phyloP scores from a whole-genome alignment of 2,329 filamentous ascomycete species.

The Verticillium isaacii region DNA sequence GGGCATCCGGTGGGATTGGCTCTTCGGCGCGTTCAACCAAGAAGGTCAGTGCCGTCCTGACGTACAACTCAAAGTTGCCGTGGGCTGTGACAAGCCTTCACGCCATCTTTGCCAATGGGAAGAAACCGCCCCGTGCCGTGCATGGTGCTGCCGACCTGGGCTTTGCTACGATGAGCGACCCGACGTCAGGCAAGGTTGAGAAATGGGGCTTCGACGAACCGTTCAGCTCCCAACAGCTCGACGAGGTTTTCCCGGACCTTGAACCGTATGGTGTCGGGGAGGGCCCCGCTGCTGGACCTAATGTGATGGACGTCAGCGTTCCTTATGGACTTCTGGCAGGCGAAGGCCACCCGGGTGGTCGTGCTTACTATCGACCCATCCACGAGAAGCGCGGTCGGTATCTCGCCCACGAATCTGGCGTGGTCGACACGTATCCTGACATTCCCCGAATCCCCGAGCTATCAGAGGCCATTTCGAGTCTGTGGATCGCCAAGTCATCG shows the following conservation, averaged over 20 bases:
- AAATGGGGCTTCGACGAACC: constrained; percentile 78
- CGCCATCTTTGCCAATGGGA: constrained; percentile 67
- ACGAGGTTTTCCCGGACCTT: constrained; percentile 70
- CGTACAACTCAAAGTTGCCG: constrained; percentile 79
- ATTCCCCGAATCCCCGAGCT: constrained; percentile 72
- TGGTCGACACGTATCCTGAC: constrained; percentile 61
- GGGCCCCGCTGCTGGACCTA: constrained; percentile 73
- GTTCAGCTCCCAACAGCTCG: constrained; percentile 70
- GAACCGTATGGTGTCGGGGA: constrained; percentile 73
- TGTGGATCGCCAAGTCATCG: constrained; percentile 86
- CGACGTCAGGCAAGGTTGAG: constrained; percentile 68
- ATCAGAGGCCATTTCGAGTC: constrained; percentile 67
- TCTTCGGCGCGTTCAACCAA: constrained; percentile 50
- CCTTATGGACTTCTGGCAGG: constrained; percentile 78
- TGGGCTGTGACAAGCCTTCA: constrained; percentile 77
- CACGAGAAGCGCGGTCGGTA: constrained; percentile 75
- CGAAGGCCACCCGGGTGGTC: constrained; percentile 80
- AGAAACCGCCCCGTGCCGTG: constrained; percentile 72
- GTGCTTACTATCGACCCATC: constrained; percentile 69
- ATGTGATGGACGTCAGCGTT: constrained; percentile 88
- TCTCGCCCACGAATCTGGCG: constrained; percentile 55
- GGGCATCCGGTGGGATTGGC: constrained; percentile 49
- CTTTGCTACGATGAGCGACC: constrained; percentile 76
- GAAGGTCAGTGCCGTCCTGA: constrained; percentile 69
- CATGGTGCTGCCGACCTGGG: constrained; percentile 80